A percentile compares a stretch with the other conserved stretches of the same genome.
phyloP scores from a whole-genome alignment of 805 yeast genomes.

The Yueomyces sinensis region DNA sequence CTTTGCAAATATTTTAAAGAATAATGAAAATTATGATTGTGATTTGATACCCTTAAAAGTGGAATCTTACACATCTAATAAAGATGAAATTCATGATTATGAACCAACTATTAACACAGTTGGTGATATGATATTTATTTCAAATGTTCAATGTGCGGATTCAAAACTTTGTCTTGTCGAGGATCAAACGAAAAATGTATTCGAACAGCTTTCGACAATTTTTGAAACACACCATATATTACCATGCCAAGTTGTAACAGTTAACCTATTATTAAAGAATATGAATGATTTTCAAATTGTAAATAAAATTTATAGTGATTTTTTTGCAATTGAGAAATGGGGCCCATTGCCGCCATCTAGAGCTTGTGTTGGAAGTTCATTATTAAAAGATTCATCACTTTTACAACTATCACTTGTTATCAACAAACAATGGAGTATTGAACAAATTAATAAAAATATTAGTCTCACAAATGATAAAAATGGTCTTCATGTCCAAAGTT shows the following conservation, averaged over 20 bases:
- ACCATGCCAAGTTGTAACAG: constrained; percentile 39
- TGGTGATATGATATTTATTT: constrained; percentile 27
- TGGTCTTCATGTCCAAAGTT: constrained; percentile 84
- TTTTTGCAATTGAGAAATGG: constrained; percentile 29
- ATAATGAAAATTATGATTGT: not conserved
- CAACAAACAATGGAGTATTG: not conserved
- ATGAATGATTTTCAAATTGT: constrained; percentile 54
- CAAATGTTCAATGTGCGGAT: constrained; percentile 29
- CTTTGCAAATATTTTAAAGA: constrained; percentile 12
- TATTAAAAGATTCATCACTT: constrained; percentile 20
- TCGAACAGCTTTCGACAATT: constrained; percentile 28
- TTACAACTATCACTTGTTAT: constrained; percentile 47
- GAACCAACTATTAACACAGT: constrained; percentile 7
- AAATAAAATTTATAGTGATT: constrained; percentile 44
- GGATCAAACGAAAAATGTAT: constrained; percentile 37
- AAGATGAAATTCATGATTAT: not conserved
- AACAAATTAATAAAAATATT: constrained; percentile 5
- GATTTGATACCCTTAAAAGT: no score
- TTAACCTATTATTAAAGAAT: constrained; percentile 45
- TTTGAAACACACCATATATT: constrained; percentile 23
- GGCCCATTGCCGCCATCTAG: constrained; percentile 77
- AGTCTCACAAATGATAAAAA: constrained; percentile 25
- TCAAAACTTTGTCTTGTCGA: constrained; percentile 17
- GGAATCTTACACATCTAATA: not conserved
- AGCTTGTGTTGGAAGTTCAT: constrained; percentile 57